Base-by-base conservation (phyloP, 371 early-diverging fungal genomes). In the Nosema muscidifuracis region DNA sequence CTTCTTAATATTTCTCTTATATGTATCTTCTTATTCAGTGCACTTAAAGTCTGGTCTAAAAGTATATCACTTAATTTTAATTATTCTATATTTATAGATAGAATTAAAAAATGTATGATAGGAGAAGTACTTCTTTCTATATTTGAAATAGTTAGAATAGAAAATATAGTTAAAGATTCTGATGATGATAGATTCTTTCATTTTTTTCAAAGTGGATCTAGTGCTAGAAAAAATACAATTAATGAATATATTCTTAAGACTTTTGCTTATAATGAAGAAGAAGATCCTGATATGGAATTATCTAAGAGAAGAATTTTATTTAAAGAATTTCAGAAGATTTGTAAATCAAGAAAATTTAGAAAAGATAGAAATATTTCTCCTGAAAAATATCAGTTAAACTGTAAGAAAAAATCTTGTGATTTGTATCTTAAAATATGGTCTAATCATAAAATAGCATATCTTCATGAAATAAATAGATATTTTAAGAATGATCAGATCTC, bases 301-400 rank as follows among this genome's bases (percentile, higher is more conserved):
- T 57, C 44, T 10, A 74, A 71, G 16, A 77, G 79, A 62, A 77
- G 77, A 55, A 68, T 78, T 15, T 70, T 82, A 24, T 61, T 82
- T 15, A 82, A 80, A 43, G 82, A 80, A 64, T 82, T 82, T 62
- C 69, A 74, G 24, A 74, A 65, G 24, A 65, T 75, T 26, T 62
- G 22, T 62, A 62, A 42, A 28, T n/a, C n/a, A n/a, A n/a, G n/a
- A n/a, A n/a, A n/a, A n/a, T n/a, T n/a, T n/a, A n/a, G n/a, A n/a
- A 55, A 55, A 55, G 10, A 55, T 55, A 12, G 4, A 3, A 22
- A 55, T 24, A 55, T 18, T 2, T 65, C 75, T 3, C 0, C 22
- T 47, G 24, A 24, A 13, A 18, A 36, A 62, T 40, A 62, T 22
- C n/a, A 44, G 3, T 43, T 44, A 36, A 12, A 56, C 74, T 1